Percentiles rank a stretch among this genome's conserved stretches.
phyloP scores from a whole-genome alignment of 441 rosid genomes.

The Populus tomentosa region DNA sequence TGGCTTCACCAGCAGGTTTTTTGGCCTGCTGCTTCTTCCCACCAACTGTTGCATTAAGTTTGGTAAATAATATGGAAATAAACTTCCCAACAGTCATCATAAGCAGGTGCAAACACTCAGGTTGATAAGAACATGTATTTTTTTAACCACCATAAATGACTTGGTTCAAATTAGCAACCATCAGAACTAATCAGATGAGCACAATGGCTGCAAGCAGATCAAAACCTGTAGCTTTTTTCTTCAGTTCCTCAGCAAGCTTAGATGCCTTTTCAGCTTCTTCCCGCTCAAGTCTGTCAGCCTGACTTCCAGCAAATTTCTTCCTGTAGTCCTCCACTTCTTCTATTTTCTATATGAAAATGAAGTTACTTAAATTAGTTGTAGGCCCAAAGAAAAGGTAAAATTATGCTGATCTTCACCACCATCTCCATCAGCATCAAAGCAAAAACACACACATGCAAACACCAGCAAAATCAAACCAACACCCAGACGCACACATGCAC shows the following conservation, averaged over 20 bases:
- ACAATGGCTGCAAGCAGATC: neutral
- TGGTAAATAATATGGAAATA: neutral
- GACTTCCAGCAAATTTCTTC: conserved; percentile 87
- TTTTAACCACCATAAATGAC: neutral
- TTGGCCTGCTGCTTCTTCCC: conserved; percentile 54
- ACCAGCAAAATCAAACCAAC: neutral
- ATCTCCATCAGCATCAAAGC: neutral
- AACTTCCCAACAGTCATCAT: neutral
- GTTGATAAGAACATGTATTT: neutral
- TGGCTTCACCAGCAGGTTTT: conserved; percentile 47
- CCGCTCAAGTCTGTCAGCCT: conserved; percentile 71
- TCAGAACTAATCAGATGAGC: neutral
- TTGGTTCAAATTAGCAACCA: neutral
- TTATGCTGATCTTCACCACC: neutral
- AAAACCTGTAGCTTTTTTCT: conserved; percentile 67
- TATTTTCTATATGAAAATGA: conserved; percentile 46
- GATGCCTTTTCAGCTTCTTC: conserved; percentile 65
- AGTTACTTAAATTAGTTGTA: conserved; percentile 3
- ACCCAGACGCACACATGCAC: neutral
- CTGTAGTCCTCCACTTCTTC: conserved; percentile 68
- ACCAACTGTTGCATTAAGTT: conserved; percentile 12
- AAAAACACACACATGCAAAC: neutral
- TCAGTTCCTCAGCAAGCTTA: conserved; percentile 56
- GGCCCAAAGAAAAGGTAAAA: neutral
- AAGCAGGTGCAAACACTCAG: neutral